Evolutionary conservation across 2,329 filamentous ascomycete genomes (phyloP), one percentile per base, ranked within the genome.

Genomic region (Cylindrodendrum hubeiense): DNA sequence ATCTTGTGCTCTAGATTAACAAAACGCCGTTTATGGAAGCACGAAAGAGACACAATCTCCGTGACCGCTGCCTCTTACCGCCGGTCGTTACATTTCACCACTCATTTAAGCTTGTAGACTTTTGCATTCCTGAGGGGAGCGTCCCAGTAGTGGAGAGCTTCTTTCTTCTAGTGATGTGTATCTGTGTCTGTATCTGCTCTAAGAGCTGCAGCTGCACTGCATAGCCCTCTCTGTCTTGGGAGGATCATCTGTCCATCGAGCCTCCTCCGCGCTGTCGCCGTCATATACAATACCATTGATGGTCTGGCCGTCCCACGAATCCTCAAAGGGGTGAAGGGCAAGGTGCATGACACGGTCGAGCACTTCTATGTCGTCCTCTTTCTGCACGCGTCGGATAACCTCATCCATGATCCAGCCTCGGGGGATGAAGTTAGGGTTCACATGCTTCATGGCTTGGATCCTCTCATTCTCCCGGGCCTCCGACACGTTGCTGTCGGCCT

Each of bases 151-250:
- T 19, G n/a, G 26, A 39, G 24, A 28, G 62, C 21, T 62, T 33
- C 10, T 44, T 24, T 30, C 24, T 39, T 17, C 49, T 39, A 19
- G 10, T 46, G 12, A n/a, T 24, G 24, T 67, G 21, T 67, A 24
- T 33, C 21, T 54, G 43, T 21, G 17, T 24, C 22, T 67, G 21
- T 67, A 24, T 33, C 21, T 54, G 43, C 24, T 63, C 56, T 84
- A 97, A 24, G 95, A 98, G 78, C 94, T 97, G 81, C 96, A 99
- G 77, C 93, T 97, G 79, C 96, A 98, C 83, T 98, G 95, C 88
- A 97, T 90, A 34, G 92, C 93, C 71, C 93, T 88, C 79, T 90
- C 89, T 49, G 85, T 85, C 76, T 87, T 89, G 0, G 95, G 95
- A 59, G 97, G 93, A 80, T 98, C 94, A 2, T 93, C 91, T 71